Conservation (phyloP, 2,329 filamentous ascomycete species). For the Cytospora schulzeri region DNA sequence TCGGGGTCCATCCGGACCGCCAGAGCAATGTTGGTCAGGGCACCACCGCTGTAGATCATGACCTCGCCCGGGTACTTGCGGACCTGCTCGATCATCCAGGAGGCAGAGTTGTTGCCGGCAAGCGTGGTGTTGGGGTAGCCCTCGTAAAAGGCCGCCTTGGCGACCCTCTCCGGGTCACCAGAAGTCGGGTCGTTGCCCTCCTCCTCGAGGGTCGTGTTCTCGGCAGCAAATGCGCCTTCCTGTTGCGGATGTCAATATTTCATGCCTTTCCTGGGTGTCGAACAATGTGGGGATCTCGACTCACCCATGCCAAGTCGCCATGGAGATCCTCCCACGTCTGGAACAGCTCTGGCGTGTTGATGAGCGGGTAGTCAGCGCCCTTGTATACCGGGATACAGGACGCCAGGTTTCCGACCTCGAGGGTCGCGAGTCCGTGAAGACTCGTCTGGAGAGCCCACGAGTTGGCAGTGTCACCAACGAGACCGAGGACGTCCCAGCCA, state of each 20-base stretch:
- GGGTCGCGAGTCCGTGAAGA: constrained; percentile 48
- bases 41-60: constrained; percentile 48
- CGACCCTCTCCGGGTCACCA: constrained; percentile 45
- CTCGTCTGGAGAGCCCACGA: constrained; percentile 49
- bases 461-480: constrained; percentile 44
- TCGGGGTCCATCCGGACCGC: constrained; percentile 48
- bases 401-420: constrained; percentile 48
- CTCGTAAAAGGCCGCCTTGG: constrained; percentile 44
- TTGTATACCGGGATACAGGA: constrained; percentile 51
- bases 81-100: constrained; percentile 51
- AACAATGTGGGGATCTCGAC: background rate
- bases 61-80: constrained; percentile 52
- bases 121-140: constrained; percentile 49
- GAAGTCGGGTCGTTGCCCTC: constrained; percentile 48
- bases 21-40: constrained; percentile 52
- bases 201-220: constrained; percentile 46
- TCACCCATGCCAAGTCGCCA: constrained; percentile 45
- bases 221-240: constrained; percentile 46
- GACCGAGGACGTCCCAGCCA: constrained; percentile 46
- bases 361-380: constrained; percentile 48
- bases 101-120: constrained; percentile 43
- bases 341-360: constrained; percentile 48
- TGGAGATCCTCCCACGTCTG: constrained; percentile 48
- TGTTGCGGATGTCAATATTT: background rate
- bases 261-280: too few species aligned